A percentile compares a stretch with the other conserved stretches of the same genome.
Evolutionary conservation across 805 yeast species (phyloP).

Genomic region (Lachancea nothofagi): DNA sequence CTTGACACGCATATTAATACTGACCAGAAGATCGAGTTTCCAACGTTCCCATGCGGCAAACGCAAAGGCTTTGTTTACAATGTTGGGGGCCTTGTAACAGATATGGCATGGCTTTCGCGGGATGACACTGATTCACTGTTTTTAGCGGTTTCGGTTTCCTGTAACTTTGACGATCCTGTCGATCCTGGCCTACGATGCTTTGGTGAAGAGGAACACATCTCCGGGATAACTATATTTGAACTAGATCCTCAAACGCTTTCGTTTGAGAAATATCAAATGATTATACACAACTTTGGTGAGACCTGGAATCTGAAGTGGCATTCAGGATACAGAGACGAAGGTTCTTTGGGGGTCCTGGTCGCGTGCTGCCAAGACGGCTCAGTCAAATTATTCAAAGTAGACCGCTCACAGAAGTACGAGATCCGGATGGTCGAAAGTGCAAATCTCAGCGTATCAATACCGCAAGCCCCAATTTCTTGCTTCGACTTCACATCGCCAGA

Average conservation of each 20-base stretch:
- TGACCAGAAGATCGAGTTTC: constrained; percentile 26
- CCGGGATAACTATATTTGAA: constrained; percentile 44
- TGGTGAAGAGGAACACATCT: constrained; percentile 27
- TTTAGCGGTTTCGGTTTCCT: constrained; percentile 48
- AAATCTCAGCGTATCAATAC: constrained; percentile 25
- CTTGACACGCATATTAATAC: constrained; percentile 16
- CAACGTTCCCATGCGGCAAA: constrained; percentile 23
- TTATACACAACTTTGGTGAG: constrained; percentile 42
- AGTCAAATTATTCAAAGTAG: constrained; percentile 43
- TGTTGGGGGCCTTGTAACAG: constrained; percentile 48
- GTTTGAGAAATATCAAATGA: constrained; percentile 30
- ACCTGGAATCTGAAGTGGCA: constrained; percentile 34
- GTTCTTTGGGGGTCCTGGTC: constrained; percentile 40
- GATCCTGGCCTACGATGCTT: constrained; percentile 27
- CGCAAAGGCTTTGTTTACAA: constrained; percentile 41
- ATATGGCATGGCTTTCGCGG: constrained; percentile 47
- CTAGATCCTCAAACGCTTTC: constrained; percentile 29
- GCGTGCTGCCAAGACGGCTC: constrained; percentile 56
- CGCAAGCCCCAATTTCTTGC: constrained; percentile 37
- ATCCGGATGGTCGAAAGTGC: constrained; percentile 20
- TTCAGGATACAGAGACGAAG: constrained; percentile 23
- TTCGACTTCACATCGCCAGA: constrained; percentile 43
- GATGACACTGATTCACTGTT: constrained; percentile 33
- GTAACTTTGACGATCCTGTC: constrained; percentile 28
- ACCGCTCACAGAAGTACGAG: constrained; percentile 5